A percentile compares a stretch with the other conserved stretches of the same genome.
These are phyloP conservation scores for Dactylonectria macrodidyma DNA, from an alignment of 2,329 filamentous ascomycete genomes.

Conservation along the genomic window DNA sequence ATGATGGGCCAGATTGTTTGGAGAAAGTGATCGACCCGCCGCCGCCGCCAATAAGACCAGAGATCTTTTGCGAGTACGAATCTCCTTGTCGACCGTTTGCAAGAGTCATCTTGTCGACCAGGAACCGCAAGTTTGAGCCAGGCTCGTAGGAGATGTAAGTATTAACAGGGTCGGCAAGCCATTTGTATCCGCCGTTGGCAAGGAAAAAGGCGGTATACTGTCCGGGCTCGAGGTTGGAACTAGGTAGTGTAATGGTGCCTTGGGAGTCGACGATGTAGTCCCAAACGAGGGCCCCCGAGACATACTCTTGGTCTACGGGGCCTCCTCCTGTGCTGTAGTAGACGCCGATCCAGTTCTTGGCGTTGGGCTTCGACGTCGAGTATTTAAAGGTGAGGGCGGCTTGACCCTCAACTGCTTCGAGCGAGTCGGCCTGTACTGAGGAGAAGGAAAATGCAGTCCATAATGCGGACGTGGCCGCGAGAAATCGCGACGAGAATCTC, in stretches of 20 bases:
- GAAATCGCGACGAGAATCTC: no score
- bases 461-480: no score
- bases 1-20: constrained; percentile 46
- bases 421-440: no score
- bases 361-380: constrained; percentile 46
- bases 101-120: constrained; percentile 43
- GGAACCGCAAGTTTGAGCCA: constrained; percentile 48
- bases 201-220: constrained; percentile 56
- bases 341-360: constrained; percentile 57
- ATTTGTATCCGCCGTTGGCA: constrained; percentile 53
- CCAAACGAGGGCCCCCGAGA: constrained; percentile 52
- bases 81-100: constrained; percentile 39
- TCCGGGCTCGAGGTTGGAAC: constrained; percentile 46
- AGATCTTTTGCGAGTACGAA: constrained; percentile 50
- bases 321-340: constrained; percentile 53
- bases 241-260: constrained; percentile 48
- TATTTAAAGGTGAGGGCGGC: constrained; percentile 53
- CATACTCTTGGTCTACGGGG: constrained; percentile 51
- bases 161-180: constrained; percentile 53
- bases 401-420: no score
- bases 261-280: constrained; percentile 48
- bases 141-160: constrained; percentile 48
- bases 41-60: constrained; percentile 51
- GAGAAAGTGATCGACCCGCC: constrained; percentile 48
- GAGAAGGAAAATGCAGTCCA: no score